Evolutionary conservation across 139 green algal genomes (phyloP).

Genomic region (Spirogloea muscicola): DNA sequence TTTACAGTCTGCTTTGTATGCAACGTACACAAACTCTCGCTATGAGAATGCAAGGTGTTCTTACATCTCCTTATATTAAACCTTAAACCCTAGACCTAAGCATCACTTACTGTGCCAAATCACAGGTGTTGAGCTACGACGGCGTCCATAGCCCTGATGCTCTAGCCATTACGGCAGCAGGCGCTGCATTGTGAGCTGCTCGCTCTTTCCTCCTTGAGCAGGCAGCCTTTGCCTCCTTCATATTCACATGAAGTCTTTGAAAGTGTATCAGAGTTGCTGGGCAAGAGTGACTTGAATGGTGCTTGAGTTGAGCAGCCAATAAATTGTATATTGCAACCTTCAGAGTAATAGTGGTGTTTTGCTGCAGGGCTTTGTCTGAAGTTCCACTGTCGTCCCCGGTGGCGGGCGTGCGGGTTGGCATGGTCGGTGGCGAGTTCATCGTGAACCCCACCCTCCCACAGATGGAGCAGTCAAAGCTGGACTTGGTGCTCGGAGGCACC

Average conservation of each 20-base stretch:
- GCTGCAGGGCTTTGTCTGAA: constrained; percentile 47
- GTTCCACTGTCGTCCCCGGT: constrained; percentile 45
- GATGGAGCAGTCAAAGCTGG: constrained; percentile 62
- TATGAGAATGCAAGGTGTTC: background rate
- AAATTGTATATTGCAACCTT: background rate
- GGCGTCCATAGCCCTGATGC: constrained; percentile 72
- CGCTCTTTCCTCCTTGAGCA: constrained; percentile 1
- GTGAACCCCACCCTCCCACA: constrained; percentile 77
- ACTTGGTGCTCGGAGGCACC: constrained; percentile 90
- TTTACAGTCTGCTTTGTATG: background rate
- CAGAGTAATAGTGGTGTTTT: background rate
- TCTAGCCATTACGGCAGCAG: constrained; percentile 88
- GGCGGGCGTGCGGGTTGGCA: constrained; percentile 74
- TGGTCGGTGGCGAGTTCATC: constrained; percentile 59
- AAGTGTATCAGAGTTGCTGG: too few species aligned
- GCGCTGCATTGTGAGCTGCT: constrained; percentile 60
- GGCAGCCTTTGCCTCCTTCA: background rate
- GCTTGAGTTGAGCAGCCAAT: background rate
- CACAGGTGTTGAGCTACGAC: constrained; percentile 83
- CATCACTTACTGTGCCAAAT: background rate
- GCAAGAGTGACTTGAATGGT: too few species aligned
- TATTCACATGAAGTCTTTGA: background rate
- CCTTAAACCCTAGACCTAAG: background rate
- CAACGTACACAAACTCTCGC: background rate
- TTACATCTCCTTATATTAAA: background rate